These are phyloP conservation scores for Lepidium didymum DNA, from an alignment of 345 rosid genomes.

Conservation along the genomic window DNA sequence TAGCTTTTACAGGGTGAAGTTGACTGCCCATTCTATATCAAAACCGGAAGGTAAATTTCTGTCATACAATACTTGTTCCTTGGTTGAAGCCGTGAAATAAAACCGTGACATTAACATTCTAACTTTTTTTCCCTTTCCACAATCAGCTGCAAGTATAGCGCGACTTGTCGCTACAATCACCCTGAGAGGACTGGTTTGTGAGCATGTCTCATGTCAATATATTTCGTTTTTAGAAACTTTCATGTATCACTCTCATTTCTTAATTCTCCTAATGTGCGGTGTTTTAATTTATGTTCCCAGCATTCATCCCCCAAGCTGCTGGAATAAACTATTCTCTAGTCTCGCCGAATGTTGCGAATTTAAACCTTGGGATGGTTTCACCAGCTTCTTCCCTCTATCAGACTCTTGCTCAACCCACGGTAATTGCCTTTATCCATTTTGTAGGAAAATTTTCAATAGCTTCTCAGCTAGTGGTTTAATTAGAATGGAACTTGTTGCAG, in stretches of 20 bases:
- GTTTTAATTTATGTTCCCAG: conserved; percentile 42
- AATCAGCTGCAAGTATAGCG: conserved; percentile 87
- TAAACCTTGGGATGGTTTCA: conserved; percentile 43
- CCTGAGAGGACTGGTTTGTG: conserved; percentile 81
- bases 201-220: background rate
- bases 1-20: conserved; percentile 61
- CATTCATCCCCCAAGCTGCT: conserved; percentile 56
- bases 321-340: conserved; percentile 44
- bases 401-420: conserved; percentile 34
- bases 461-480: background rate
- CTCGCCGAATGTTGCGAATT: conserved; percentile 38
- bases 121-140: conserved; percentile 15
- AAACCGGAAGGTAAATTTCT: conserved; percentile 78
- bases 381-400: conserved; percentile 65
- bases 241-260: background rate
- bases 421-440: conserved; percentile 14
- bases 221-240: background rate
- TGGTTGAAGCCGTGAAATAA: background rate
- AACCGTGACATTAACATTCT: background rate
- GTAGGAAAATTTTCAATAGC: background rate
- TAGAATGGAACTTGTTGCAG: conserved; percentile 35
- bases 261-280: background rate
- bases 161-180: conserved; percentile 90
- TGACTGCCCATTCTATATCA: conserved; percentile 91
- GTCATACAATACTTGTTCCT: background rate